Evolutionary conservation across 2,329 filamentous ascomycete species (phyloP).

Genomic region (Pleomassaria siparia): DNA sequence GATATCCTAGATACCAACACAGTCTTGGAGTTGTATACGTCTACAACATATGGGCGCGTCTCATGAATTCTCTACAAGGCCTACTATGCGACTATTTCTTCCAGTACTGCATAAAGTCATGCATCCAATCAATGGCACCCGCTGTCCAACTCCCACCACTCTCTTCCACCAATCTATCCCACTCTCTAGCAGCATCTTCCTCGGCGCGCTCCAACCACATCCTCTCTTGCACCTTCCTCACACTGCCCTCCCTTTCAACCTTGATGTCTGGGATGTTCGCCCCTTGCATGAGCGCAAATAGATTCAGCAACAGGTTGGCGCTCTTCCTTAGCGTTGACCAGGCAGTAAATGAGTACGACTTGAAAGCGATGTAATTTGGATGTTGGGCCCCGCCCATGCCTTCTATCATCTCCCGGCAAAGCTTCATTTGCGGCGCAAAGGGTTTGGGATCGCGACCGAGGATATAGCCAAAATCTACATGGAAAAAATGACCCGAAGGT

Average conservation of each 20-base stretch:
- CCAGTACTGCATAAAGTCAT: conserved; percentile 91
- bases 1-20: not conserved
- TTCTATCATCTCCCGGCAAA: conserved; percentile 97
- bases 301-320: conserved; percentile 85
- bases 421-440: conserved; percentile 95
- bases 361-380: conserved; percentile 83
- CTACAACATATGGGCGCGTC: not conserved
- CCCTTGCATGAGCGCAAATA: conserved; percentile 96
- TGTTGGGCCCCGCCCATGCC: conserved; percentile 89
- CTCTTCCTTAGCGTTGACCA: conserved; percentile 90
- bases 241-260: conserved; percentile 88
- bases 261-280: conserved; percentile 96
- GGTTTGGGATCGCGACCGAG: conserved; percentile 96
- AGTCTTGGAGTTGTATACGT: not conserved
- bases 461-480: conserved; percentile 98
- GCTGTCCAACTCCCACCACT: conserved; percentile 81
- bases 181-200: conserved; percentile 85
- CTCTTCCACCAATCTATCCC: conserved; percentile 88
- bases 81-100: conserved; percentile 60
- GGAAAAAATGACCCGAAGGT: conserved; percentile 93
- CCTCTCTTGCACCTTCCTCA: conserved; percentile 90
- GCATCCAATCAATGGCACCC: conserved; percentile 90
- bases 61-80: not conserved
- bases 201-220: conserved; percentile 91
- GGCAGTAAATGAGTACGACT: conserved; percentile 93